phyloP scores from a whole-genome alignment of 148 eudicot genomes.

The Agrostemma githago region DNA sequence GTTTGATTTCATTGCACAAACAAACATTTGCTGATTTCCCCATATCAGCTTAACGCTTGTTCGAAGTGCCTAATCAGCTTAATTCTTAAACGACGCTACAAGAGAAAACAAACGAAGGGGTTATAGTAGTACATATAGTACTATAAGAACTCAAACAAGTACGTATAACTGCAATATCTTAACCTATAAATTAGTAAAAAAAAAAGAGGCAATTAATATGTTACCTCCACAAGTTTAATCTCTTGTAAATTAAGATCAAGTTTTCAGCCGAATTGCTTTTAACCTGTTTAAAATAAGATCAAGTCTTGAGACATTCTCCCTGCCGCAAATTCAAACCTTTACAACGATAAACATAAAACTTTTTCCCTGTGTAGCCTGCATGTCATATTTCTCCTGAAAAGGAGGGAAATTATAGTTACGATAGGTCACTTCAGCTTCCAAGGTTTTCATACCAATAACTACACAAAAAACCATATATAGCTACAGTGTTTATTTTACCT shows the following conservation, averaged over 20 bases:
- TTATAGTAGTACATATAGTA: neutral
- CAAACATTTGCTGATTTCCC: too few species aligned
- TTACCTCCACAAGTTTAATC: constrained; percentile 14
- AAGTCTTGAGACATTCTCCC: neutral
- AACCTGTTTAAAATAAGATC: neutral
- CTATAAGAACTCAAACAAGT: neutral
- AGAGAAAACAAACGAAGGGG: neutral
- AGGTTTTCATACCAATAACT: neutral
- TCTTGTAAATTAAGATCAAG: neutral
- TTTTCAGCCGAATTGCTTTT: neutral
- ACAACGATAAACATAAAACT: neutral
- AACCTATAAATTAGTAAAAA: neutral
- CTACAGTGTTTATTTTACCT: neutral
- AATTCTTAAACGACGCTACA: neutral
- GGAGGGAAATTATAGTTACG: neutral
- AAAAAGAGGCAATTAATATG: neutral
- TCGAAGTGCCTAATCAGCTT: neutral
- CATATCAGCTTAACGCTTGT: neutral
- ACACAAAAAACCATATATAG: neutral
- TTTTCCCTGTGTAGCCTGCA: neutral
- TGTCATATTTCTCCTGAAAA: neutral
- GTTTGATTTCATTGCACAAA: neutral
- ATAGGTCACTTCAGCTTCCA: neutral
- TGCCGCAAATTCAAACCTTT: neutral
- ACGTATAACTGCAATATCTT: neutral